These are phyloP conservation scores for Boletus mariae DNA, from an alignment of 1,284 basidiomycete genomes.

Conservation along the genomic window DNA sequence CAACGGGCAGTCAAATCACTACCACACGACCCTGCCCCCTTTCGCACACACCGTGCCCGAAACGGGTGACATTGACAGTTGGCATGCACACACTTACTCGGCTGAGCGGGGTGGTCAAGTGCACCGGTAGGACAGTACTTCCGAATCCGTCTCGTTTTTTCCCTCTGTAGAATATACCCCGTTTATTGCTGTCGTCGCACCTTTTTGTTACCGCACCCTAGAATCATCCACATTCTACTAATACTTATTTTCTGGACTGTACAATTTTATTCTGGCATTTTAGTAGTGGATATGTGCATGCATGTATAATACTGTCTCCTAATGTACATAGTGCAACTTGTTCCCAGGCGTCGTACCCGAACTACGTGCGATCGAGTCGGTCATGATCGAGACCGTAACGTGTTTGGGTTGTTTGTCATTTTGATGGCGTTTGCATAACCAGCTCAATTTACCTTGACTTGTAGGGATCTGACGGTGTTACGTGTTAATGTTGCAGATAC, in stretches of 20 bases:
- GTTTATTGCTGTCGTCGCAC: constrained; percentile 33
- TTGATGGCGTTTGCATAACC: constrained; percentile 29
- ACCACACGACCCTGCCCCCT: constrained; percentile 40
- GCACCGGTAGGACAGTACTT: constrained; percentile 39
- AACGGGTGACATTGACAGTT: constrained; percentile 46
- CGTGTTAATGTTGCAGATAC: constrained; percentile 17
- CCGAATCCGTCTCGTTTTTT: background rate
- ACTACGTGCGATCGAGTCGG: background rate
- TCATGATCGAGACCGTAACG: constrained; percentile 11
- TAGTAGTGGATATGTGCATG: constrained; percentile 37
- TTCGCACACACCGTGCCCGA: constrained; percentile 43
- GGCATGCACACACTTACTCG: constrained; percentile 52
- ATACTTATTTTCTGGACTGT: constrained; percentile 34
- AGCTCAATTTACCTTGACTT: constrained; percentile 26
- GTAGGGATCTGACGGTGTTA: constrained; percentile 28
- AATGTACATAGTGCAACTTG: constrained; percentile 31
- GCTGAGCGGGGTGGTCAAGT: constrained; percentile 54
- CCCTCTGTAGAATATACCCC: constrained; percentile 33
- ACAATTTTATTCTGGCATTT: constrained; percentile 34
- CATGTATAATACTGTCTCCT: constrained; percentile 35
- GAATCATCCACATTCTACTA: constrained; percentile 32
- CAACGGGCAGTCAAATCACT: constrained; percentile 34
- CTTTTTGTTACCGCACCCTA: constrained; percentile 20
- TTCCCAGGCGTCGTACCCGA: background rate
- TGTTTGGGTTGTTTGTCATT: constrained; percentile 18